These are phyloP conservation scores for Yarrowia sp. DNA, from an alignment of 805 yeast species.

Conservation along the genomic window DNA sequence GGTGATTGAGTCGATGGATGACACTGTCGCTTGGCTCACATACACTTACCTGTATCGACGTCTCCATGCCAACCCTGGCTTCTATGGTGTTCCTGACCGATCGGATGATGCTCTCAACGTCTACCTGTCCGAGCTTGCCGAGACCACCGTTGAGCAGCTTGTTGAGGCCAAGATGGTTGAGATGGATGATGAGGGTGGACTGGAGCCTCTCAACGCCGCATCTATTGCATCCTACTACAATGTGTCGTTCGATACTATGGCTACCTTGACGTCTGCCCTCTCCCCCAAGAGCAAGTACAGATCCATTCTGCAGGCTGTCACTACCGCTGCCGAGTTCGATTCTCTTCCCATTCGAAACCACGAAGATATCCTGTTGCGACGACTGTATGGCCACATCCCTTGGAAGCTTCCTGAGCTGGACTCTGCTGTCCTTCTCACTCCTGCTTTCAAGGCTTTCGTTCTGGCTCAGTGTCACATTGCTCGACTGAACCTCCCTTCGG, in stretches of 20 bases:
- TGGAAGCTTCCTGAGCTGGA: constrained; percentile 48
- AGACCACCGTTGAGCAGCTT: constrained; percentile 63
- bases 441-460: constrained; percentile 67
- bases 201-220: constrained; percentile 66
- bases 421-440: constrained; percentile 42
- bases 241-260: constrained; percentile 65
- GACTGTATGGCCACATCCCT: constrained; percentile 61
- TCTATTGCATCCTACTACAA: constrained; percentile 73
- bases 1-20: constrained; percentile 66
- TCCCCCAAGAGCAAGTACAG: constrained; percentile 56
- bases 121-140: constrained; percentile 79
- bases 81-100: constrained; percentile 70
- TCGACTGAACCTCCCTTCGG: constrained; percentile 59
- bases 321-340: constrained; percentile 73
- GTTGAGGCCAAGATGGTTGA: constrained; percentile 58
- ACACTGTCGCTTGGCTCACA: constrained; percentile 87
- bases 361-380: constrained; percentile 51
- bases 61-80: constrained; percentile 78
- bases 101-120: constrained; percentile 72
- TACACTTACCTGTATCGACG: constrained; percentile 80
- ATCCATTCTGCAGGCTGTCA: constrained; percentile 60
- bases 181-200: constrained; percentile 44
- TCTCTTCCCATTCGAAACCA: constrained; percentile 58
- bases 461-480: constrained; percentile 80
- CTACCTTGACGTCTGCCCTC: constrained; percentile 52